phyloP scores from a whole-genome alignment of 1,139 yeast genomes.

The Candida sp. region DNA sequence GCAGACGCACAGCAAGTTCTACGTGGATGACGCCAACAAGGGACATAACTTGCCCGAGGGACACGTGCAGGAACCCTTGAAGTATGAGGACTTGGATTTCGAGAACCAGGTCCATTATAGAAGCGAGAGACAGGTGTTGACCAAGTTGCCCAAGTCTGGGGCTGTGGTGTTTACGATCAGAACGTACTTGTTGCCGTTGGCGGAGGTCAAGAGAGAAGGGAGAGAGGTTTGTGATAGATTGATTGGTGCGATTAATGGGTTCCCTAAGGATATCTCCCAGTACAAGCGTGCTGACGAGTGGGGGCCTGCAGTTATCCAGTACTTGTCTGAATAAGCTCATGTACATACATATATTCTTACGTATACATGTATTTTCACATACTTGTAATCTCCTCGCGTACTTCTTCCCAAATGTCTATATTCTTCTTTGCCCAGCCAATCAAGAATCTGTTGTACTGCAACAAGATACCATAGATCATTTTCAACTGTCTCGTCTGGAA shows the following conservation, averaged over 20 bases:
- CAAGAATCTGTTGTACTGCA: constrained; percentile 60
- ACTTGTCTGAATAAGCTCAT: constrained; percentile 18
- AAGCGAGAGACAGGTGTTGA: constrained; percentile 64
- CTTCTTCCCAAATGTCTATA: constrained; percentile 76
- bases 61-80: constrained; percentile 31
- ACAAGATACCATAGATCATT: constrained; percentile 42
- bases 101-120: constrained; percentile 57
- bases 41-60: constrained; percentile 42
- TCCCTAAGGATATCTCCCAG: constrained; percentile 40
- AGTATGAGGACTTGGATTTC: constrained; percentile 56
- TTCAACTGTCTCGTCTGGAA: constrained; percentile 57
- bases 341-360: background rate
- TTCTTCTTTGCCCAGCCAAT: constrained; percentile 75
- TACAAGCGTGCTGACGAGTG: constrained; percentile 45
- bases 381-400: constrained; percentile 45
- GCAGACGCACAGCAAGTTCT: constrained; percentile 57
- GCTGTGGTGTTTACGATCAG: constrained; percentile 64
- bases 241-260: constrained; percentile 43
- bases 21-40: constrained; percentile 56
- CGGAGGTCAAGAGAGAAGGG: constrained; percentile 57
- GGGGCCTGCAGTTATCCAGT: constrained; percentile 41
- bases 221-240: constrained; percentile 41
- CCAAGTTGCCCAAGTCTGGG: constrained; percentile 57
- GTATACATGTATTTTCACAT: constrained; percentile 15
- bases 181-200: constrained; percentile 69